These are phyloP conservation scores for Xylaria sp. DNA, from an alignment of 2,329 filamentous ascomycete genomes.

Conservation along the genomic window DNA sequence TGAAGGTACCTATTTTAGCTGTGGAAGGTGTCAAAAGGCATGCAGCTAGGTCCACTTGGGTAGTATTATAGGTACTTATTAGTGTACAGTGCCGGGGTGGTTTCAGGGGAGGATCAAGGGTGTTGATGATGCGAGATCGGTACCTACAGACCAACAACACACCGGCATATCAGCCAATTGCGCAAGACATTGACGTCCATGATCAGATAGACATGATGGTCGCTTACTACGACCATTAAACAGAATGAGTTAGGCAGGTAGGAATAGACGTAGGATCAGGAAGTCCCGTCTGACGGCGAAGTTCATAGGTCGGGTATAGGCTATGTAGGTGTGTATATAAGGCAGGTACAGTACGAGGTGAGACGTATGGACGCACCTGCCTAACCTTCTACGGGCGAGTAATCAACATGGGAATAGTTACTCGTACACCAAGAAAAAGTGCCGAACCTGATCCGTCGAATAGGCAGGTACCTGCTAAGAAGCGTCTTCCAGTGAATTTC, in stretches of 20 bases:
- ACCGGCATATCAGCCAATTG: background rate
- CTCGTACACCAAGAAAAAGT: constrained; percentile 10
- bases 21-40: too few relatives aligned
- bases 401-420: background rate
- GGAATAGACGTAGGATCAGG: constrained; percentile 20
- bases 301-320: too few relatives aligned
- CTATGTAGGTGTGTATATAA: constrained; percentile 8
- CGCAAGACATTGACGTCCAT: background rate
- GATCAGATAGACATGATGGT: background rate
- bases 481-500: background rate
- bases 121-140: background rate
- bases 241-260: background rate
- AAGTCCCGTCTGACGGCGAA: constrained; percentile 2
- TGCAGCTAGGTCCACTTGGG: too few relatives aligned
- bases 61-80: background rate
- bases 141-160: background rate
- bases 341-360: background rate
- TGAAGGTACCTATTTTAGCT: background rate
- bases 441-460: constrained; percentile 17
- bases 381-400: too few relatives aligned
- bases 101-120: constrained; percentile 9
- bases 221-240: background rate
- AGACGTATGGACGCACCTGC: background rate
- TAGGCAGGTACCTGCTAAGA: constrained; percentile 1
- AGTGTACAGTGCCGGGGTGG: background rate